Evolutionary conservation across 2,329 filamentous ascomycete genomes (phyloP), one percentile per base, ranked within the genome.

Genomic region (Alternaria atra): DNA sequence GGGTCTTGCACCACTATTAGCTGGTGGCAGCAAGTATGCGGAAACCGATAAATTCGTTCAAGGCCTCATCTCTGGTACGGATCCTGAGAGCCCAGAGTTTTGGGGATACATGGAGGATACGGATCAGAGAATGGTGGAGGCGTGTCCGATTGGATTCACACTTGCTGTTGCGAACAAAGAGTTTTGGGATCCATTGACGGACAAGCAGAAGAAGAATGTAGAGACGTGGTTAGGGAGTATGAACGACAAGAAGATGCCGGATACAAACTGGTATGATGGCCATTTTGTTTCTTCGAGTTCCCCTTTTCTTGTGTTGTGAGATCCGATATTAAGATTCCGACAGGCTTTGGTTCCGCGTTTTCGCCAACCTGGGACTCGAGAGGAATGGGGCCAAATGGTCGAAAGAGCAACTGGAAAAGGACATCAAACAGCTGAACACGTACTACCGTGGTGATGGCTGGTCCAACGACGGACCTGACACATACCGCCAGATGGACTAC

Each of bases 81-180:
- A 94, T 68, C 90, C 90, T 0, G 83, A 87, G 44, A 86, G 81
- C 59, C 83, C 86, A 0, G 91, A 93, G 77, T 94, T 89, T 71
- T 94, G 91, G 91, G 91, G 91, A 0, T 88, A 87, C 57, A 90
- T 91, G 65, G 84, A 88, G 66, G 90, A 93, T 72, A 88, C 90
- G 58, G 91, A 94, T 72, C 91, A 94, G 81, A 83, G 91, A 27
- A 94, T 94, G 91, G 91, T 94, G 2, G 91, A 94, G 76, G 92
- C 93, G 84, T 93, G 91, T 73, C 91, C 91, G 1, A 84, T 94
- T 60, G 91, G 91, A 0, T 94, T 88, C 70, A 87, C 90, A 1
- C 82, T 94, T 54, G 90, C 90, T 32, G 89, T 93, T 53, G 90
- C 89, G 34, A 82, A 84, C 29, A 79, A 75, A 81, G 84, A 74